Base-by-base conservation (phyloP, 1,284 basidiomycete genomes). In the Rhodotorula sp. region DNA sequence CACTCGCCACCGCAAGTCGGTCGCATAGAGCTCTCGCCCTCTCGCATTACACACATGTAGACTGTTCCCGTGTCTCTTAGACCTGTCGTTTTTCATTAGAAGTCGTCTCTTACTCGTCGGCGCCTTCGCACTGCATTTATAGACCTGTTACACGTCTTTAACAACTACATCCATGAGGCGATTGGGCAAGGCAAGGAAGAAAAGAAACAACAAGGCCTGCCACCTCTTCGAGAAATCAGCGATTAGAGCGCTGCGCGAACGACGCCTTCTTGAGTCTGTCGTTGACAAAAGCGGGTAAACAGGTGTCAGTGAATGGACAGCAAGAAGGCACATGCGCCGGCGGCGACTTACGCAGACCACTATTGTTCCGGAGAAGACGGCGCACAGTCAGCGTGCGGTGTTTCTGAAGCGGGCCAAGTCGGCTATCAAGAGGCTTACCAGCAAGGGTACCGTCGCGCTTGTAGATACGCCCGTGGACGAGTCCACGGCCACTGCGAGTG, bases 1-100 rank as follows among this genome's bases (percentile, higher is more conserved):
- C 70, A 60, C 59, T 10, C 71, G 76, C 26, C 77, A 78, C 72
- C 87, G 55, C 47, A 12, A n/a, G 50, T n/a, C 50, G 50, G 21
- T 16, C 26, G 14, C 54, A 16, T 55, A 55, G 54, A 28, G 19
- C 12, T 15, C n/a, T 28, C 28, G 15, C 15, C 26, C 54, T 26
- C 54, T 12, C 12, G 38, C 38, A 43, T 43, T 12, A 12, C 38
- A 12, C 38, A 43, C 38, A 12, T 43, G 38, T 43, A 43, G 38
- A 43, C 10, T 43, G 38, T 43, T 43, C 38, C 38, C 38, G 38
- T 43, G 38, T 43, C 38, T 43, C 10, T 43, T 43, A 43, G 38
- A 43, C 38, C 38, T 43, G 38, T 43, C 38, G 38, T 43, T 43
- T 43, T 2, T 14, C 38, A 34, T 34, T 43, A 43, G 38, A 43